Percentiles rank a stretch among this genome's conserved stretches.
phyloP scores from a whole-genome alignment of 2,329 filamentous ascomycete genomes.

The Phaeosphaeria sp. region DNA sequence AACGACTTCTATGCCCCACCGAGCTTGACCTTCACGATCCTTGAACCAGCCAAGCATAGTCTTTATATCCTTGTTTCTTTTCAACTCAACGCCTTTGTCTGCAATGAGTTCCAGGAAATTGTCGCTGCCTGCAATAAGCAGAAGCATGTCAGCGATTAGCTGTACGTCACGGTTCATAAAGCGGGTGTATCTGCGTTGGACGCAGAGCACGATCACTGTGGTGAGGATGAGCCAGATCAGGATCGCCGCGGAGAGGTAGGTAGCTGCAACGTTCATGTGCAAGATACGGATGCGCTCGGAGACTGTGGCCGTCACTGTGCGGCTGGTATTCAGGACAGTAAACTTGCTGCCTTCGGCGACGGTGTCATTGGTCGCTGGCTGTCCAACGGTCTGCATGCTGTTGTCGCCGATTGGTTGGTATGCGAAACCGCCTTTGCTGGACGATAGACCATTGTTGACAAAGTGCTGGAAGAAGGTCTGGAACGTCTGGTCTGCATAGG shows the following conservation, averaged over 20 bases:
- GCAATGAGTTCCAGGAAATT: conserved; percentile 24
- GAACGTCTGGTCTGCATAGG: conserved; percentile 27
- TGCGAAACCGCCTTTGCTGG: conserved; percentile 23
- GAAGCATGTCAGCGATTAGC: conserved; percentile 30
- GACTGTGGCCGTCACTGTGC: conserved; percentile 13
- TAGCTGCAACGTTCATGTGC: conserved; percentile 24
- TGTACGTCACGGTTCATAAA: conserved; percentile 26
- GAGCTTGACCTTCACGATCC: conserved; percentile 18
- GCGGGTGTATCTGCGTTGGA: conserved; percentile 25
- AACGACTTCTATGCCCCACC: conserved; percentile 34
- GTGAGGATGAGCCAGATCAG: conserved; percentile 29
- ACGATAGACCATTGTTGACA: conserved; percentile 14
- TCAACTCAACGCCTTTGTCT: conserved; percentile 18
- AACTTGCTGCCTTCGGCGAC: conserved; percentile 6
- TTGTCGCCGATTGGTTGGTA: conserved; percentile 34
- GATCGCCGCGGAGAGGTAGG: conserved; percentile 25
- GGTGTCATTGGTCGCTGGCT: conserved; percentile 4
- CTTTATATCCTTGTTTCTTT: conserved; percentile 12
- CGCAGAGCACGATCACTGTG: conserved; percentile 11
- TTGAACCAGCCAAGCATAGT: conserved; percentile 33
- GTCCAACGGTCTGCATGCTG: conserved; percentile 7
- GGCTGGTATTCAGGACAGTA: conserved; percentile 14
- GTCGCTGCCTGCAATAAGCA: conserved; percentile 33
- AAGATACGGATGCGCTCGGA: conserved; percentile 22
- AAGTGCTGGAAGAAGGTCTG: conserved; percentile 43